Percentiles rank a stretch among this genome's conserved stretches.
These are phyloP conservation scores for Paramecium primaurelia DNA, from an alignment of 73 alveolate species.

Conservation along the genomic window DNA sequence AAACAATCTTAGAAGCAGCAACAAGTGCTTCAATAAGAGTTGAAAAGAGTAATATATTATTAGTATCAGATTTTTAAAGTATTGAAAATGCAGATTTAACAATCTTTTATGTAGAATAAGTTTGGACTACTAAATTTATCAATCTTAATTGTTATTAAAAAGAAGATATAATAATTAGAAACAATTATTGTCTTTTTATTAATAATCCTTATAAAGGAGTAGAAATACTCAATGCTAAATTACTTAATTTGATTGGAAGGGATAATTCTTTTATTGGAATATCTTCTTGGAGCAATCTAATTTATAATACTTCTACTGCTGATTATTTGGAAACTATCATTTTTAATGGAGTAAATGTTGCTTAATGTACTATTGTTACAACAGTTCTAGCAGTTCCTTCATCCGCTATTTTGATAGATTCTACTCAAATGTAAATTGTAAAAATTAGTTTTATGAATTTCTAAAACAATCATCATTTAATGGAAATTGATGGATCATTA, in stretches of 20 bases:
- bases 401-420: not conserved
- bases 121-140: not conserved
- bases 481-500: not conserved
- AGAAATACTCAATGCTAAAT: not conserved
- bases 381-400: constrained; percentile 47
- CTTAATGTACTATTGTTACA: not conserved
- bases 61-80: not conserved
- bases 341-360: not conserved
- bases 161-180: not conserved
- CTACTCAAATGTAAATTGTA: not conserved
- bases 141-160: not conserved
- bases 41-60: not conserved
- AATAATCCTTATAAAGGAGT: not conserved
- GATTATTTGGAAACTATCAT: not conserved
- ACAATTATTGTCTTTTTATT: constrained; percentile 14
- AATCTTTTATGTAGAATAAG: not conserved
- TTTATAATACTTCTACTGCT: not conserved
- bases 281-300: constrained; percentile 22
- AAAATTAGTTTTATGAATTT: not conserved
- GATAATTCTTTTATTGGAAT: constrained; percentile 37
- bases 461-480: not conserved
- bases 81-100: not conserved
- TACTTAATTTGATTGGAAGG: not conserved
- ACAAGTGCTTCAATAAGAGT: constrained; percentile 28
- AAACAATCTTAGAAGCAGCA: constrained; percentile 35